A percentile compares a stretch with the other conserved stretches of the same genome.
phyloP scores from a whole-genome alignment of 495 filamentous ascomycete genomes.

The Neurospora pannonica region DNA sequence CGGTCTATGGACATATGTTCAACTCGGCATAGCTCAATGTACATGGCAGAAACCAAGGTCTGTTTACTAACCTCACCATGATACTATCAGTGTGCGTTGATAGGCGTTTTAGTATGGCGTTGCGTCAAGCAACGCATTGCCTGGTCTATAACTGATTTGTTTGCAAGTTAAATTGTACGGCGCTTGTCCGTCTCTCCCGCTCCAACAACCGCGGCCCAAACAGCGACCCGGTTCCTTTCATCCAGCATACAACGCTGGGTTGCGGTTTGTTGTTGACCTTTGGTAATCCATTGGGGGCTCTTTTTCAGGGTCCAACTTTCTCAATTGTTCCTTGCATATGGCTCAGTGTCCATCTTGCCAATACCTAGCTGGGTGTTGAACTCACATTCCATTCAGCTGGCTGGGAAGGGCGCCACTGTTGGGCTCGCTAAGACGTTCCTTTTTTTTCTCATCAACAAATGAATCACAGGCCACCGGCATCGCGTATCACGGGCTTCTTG shows the following conservation, averaged over 20 bases:
- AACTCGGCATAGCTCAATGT: background rate
- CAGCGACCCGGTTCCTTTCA: background rate
- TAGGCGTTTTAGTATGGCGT: background rate
- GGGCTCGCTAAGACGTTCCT: background rate
- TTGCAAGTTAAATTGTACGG: background rate
- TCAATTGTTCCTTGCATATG: background rate
- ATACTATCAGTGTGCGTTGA: background rate
- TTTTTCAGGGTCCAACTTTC: background rate
- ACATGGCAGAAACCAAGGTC: background rate
- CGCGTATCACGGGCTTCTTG: background rate
- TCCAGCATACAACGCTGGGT: background rate
- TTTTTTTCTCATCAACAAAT: background rate
- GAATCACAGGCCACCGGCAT: background rate
- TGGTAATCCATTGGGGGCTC: background rate
- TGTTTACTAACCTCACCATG: background rate
- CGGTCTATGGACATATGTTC: background rate
- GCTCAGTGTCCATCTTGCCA: background rate
- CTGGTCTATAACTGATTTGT: background rate
- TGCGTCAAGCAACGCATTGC: background rate
- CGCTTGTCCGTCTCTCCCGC: background rate
- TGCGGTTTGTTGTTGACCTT: background rate
- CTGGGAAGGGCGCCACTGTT: background rate
- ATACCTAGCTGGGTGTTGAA: background rate
- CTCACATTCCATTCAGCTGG: background rate
- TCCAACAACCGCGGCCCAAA: background rate